These are phyloP conservation scores for Hyphopichia buzzinii DNA, from an alignment of 1,139 yeast species.

Conservation along the genomic window DNA sequence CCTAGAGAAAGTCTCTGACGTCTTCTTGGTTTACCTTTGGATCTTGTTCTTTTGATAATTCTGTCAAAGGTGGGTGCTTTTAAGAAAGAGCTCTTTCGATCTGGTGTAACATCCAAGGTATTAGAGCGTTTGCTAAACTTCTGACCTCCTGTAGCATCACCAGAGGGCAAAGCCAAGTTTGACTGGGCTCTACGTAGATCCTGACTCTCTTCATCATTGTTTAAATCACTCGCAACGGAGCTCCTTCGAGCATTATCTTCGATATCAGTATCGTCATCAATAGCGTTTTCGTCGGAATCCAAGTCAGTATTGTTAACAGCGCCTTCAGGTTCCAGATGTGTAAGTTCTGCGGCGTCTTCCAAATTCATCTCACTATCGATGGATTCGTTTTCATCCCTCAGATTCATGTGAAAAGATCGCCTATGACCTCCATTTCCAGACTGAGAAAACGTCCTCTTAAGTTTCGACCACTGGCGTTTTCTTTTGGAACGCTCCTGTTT, in stretches of 20 bases:
- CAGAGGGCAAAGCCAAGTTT: slow-evolving; percentile 31
- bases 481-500: slow-evolving; percentile 4
- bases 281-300: slow-evolving; percentile 13
- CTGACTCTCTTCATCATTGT: slow-evolving; percentile 19
- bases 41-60: slow-evolving; percentile 10
- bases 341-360: slow-evolving; percentile 10
- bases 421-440: slow-evolving; percentile 4
- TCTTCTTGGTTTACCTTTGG: slow-evolving; percentile 7
- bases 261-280: slow-evolving; percentile 13
- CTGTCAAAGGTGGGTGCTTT: slow-evolving; percentile 47
- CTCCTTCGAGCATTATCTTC: slow-evolving; percentile 13
- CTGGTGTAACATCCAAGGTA: slow-evolving; percentile 42
- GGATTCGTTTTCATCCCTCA: slow-evolving; percentile 11
- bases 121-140: slow-evolving; percentile 42
- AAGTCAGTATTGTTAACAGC: slow-evolving; percentile 14
- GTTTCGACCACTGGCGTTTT: slow-evolving; percentile 14
- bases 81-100: slow-evolving; percentile 17
- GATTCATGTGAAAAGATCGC: neutral
- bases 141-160: slow-evolving; percentile 32
- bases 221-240: slow-evolving; percentile 24
- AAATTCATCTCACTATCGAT: slow-evolving; percentile 13
- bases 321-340: slow-evolving; percentile 13
- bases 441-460: slow-evolving; percentile 23
- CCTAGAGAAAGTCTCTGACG: slow-evolving; percentile 8
- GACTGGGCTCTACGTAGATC: slow-evolving; percentile 31